Percentiles rank a stretch among this genome's conserved stretches.
Evolutionary conservation across 371 early-diverging fungal genomes (phyloP).

Genomic region (Lichtheimia ramosa): DNA sequence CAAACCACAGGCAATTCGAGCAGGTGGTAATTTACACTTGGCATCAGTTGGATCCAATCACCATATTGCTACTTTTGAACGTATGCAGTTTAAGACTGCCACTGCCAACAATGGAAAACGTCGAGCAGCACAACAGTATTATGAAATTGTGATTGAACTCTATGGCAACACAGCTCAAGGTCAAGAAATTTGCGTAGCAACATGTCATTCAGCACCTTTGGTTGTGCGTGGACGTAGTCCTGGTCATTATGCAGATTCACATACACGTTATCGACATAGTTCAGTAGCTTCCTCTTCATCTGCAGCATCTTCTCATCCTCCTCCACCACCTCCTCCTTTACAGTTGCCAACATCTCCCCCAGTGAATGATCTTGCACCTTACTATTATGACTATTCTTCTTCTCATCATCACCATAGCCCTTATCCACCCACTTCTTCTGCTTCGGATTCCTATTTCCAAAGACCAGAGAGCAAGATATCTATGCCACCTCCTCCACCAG

Average conservation of each 20-base stretch:
- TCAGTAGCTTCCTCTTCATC: conserved; percentile 7
- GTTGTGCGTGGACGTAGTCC: conserved; percentile 88
- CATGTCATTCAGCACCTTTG: conserved; percentile 68
- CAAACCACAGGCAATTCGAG: conserved; percentile 43
- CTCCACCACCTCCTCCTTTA: conserved; percentile 3
- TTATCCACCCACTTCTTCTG: neutral
- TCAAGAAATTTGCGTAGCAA: conserved; percentile 52
- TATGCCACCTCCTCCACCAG: neutral
- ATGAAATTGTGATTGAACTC: conserved; percentile 61
- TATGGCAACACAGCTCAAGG: conserved; percentile 57
- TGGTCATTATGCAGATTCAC: conserved; percentile 74
- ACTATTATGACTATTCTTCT: neutral
- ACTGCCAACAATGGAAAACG: conserved; percentile 86
- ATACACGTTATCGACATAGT: conserved; percentile 12
- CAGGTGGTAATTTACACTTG: conserved; percentile 47
- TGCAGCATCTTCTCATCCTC: neutral
- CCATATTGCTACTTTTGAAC: conserved; percentile 70
- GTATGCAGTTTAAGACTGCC: conserved; percentile 87
- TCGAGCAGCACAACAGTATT: conserved; percentile 81
- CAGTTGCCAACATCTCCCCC: neutral
- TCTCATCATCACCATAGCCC: neutral
- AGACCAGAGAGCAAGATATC: neutral
- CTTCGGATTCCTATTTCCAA: neutral
- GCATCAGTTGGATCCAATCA: conserved; percentile 32
- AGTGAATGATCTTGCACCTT: neutral